A percentile compares a stretch with the other conserved stretches of the same genome.
Conservation (phyloP, 345 rosid species). For the Sapria himalayana region DNA sequence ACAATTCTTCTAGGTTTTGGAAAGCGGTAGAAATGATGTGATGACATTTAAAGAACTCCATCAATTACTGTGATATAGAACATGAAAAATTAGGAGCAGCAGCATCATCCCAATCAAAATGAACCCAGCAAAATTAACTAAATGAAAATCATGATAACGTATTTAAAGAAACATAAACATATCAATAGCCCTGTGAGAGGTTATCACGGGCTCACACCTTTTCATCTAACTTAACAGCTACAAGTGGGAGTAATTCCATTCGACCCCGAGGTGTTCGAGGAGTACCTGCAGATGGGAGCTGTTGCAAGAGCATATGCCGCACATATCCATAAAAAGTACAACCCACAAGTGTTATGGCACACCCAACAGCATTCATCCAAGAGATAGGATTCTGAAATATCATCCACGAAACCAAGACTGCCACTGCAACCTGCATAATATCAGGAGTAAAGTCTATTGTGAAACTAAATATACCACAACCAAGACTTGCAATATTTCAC, state of each 20-base stretch:
- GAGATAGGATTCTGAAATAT: slow-evolving; percentile 93
- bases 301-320: slow-evolving; percentile 71
- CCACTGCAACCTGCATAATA: slow-evolving; percentile 74
- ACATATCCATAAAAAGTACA: slow-evolving; percentile 94
- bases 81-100: too few relatives aligned
- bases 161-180: too few relatives aligned
- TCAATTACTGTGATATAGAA: too few relatives aligned
- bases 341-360: slow-evolving; percentile 72
- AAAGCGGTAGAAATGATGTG: too few relatives aligned
- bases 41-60: too few relatives aligned
- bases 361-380: slow-evolving; percentile 69
- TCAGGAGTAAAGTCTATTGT: too few relatives aligned
- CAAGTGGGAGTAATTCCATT: slow-evolving; percentile 76
- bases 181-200: too few relatives aligned
- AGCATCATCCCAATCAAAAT: too few relatives aligned
- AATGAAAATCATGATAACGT: too few relatives aligned
- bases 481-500: background rate
- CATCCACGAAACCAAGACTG: slow-evolving; percentile 81
- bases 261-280: slow-evolving; percentile 64
- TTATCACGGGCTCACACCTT: too few relatives aligned
- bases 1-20: too few relatives aligned
- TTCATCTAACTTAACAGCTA: slow-evolving; percentile 77
- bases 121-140: too few relatives aligned
- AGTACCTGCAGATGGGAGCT: slow-evolving; percentile 59
- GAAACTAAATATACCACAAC: background rate